A percentile compares a stretch with the other conserved stretches of the same genome.
These are phyloP conservation scores for Amesomyces nigricolor DNA, from an alignment of 2,329 filamentous ascomycete species.

Conservation along the genomic window DNA sequence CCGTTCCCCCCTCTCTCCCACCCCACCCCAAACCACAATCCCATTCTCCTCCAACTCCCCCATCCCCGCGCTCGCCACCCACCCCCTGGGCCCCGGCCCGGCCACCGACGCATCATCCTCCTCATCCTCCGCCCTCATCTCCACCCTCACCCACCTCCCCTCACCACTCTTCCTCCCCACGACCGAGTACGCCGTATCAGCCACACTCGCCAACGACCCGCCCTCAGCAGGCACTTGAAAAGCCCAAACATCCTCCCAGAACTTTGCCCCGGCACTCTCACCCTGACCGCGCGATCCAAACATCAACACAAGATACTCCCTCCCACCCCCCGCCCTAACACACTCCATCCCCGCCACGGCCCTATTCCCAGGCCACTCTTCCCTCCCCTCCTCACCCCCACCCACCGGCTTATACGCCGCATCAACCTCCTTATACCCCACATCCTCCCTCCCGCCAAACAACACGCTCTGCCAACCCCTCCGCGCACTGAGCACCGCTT, in stretches of 20 bases:
- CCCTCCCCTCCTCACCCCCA: slow-evolving; percentile 10
- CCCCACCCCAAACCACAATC: slow-evolving; percentile 56
- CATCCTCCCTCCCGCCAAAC: slow-evolving; percentile 27
- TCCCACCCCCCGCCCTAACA: slow-evolving; percentile 52
- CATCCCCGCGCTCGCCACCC: slow-evolving; percentile 52
- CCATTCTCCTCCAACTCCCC: slow-evolving; percentile 55
- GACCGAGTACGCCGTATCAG: slow-evolving; percentile 49
- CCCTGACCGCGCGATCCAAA: slow-evolving; percentile 51
- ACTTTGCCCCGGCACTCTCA: too few relatives aligned
- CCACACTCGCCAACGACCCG: slow-evolving; percentile 50
- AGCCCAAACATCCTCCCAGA: slow-evolving; percentile 57
- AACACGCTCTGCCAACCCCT: slow-evolving; percentile 50
- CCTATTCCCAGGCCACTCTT: slow-evolving; percentile 46
- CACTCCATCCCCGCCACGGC: slow-evolving; percentile 51
- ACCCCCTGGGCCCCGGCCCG: slow-evolving; percentile 51
- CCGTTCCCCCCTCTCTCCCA: slow-evolving; percentile 45
- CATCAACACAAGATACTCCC: slow-evolving; percentile 57
- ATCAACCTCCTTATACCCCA: slow-evolving; percentile 33
- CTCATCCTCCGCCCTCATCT: slow-evolving; percentile 45
- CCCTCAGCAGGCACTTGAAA: slow-evolving; percentile 55
- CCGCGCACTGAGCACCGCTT: slow-evolving; percentile 46
- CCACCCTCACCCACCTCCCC: slow-evolving; percentile 52
- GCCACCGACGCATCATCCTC: slow-evolving; percentile 42
- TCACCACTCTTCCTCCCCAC: slow-evolving; percentile 51
- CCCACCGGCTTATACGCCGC: slow-evolving; percentile 21